Evolutionary conservation across 148 eudicot genomes (phyloP).

Genomic region (Rhododendron kiyosumense): DNA sequence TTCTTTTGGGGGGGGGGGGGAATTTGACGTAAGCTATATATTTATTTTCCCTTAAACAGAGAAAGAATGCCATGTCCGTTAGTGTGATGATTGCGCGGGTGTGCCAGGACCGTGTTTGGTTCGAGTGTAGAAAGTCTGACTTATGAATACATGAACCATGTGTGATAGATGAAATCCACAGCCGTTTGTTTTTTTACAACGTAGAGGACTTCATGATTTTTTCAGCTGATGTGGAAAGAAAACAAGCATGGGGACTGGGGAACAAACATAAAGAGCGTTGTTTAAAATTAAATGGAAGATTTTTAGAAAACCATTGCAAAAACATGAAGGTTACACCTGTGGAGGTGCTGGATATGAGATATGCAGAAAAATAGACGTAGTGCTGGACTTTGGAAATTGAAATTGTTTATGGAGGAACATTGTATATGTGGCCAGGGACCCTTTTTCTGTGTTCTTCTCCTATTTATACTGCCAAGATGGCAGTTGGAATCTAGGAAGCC

Average conservation of each 20-base stretch:
- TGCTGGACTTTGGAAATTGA: no score
- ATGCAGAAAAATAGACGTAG: no score
- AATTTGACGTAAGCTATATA: neutral
- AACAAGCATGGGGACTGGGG: neutral
- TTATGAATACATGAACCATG: neutral
- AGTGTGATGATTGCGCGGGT: neutral
- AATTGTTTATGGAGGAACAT: no score
- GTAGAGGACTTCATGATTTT: neutral
- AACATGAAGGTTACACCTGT: neutral
- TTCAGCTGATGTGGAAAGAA: neutral
- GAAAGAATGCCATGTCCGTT: neutral
- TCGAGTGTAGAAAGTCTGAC: neutral
- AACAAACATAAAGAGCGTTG: neutral
- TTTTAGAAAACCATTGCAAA: neutral
- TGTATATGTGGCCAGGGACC: no score
- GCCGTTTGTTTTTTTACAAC: neutral
- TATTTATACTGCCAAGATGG: no score
- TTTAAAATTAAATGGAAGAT: neutral
- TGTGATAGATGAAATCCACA: neutral
- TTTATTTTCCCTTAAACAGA: neutral
- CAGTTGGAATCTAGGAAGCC: no score
- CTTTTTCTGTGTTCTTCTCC: no score
- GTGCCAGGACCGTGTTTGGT: neutral
- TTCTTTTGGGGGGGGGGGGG: neutral
- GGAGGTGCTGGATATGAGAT: no score